phyloP scores from a whole-genome alignment of 2,329 filamentous ascomycete species.

The Tolypocladium pustulatum region DNA sequence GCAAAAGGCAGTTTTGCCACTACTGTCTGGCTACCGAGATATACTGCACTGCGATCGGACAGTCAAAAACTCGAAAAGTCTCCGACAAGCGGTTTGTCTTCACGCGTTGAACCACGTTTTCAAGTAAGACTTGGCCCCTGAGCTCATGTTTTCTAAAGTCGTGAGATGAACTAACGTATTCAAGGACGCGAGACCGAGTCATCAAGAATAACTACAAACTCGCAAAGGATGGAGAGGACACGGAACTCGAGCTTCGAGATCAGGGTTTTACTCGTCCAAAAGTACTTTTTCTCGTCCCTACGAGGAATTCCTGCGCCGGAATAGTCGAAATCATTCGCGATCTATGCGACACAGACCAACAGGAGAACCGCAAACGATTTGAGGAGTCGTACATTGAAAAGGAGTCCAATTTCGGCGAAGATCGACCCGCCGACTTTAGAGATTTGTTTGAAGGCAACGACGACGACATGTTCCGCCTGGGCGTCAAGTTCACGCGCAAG shows the following conservation, averaged over 20 bases:
- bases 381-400: slow-evolving; percentile 68
- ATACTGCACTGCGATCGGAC: slow-evolving; percentile 66
- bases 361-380: slow-evolving; percentile 91
- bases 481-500: slow-evolving; percentile 95
- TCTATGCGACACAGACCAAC: slow-evolving; percentile 73
- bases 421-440: slow-evolving; percentile 76
- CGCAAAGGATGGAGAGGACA: slow-evolving; percentile 50
- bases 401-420: slow-evolving; percentile 52
- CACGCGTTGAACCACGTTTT: slow-evolving; percentile 88
- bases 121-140: slow-evolving; percentile 43
- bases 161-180: slow-evolving; percentile 1
- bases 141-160: neutral
- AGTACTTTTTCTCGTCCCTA: slow-evolving; percentile 81
- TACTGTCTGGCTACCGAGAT: slow-evolving; percentile 76
- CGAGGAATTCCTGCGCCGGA: slow-evolving; percentile 72
- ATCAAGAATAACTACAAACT: slow-evolving; percentile 85
- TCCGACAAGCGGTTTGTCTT: slow-evolving; percentile 66
- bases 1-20: slow-evolving; percentile 56
- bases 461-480: slow-evolving; percentile 92
- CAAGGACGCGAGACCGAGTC: slow-evolving; percentile 72
- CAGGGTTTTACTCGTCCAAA: slow-evolving; percentile 95
- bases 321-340: slow-evolving; percentile 68
- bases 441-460: slow-evolving; percentile 91
- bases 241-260: slow-evolving; percentile 69
- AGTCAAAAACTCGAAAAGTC: slow-evolving; percentile 51